phyloP scores from a whole-genome alignment of 1,139 yeast genomes.

The Geotrichum cucujoidarum region DNA sequence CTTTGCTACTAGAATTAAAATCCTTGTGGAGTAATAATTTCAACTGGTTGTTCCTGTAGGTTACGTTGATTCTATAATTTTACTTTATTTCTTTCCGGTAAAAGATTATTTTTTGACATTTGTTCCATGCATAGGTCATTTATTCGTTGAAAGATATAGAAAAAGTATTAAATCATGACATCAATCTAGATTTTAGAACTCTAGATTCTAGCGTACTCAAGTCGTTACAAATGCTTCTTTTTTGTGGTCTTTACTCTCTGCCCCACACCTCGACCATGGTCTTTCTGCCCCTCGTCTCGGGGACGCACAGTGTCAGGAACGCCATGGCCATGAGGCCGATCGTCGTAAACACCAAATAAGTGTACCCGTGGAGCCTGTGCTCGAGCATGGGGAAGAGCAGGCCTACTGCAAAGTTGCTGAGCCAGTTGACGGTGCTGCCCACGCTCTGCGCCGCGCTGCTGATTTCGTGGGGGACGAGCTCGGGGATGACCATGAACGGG shows the following conservation, averaged over 20 bases:
- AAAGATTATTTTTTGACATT: no score
- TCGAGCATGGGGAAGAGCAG: slow-evolving; percentile 72
- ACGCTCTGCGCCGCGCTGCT: slow-evolving; percentile 86
- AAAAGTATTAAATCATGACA: background rate
- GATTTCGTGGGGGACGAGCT: slow-evolving; percentile 74
- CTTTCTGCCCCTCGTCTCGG: slow-evolving; percentile 14
- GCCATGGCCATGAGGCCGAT: slow-evolving; percentile 11
- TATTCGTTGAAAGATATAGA: no score
- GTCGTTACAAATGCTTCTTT: no score
- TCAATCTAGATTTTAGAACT: no score
- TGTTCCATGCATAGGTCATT: no score
- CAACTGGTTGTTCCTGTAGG: no score
- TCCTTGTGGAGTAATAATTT: no score
- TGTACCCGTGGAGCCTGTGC: slow-evolving; percentile 63
- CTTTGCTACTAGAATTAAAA: no score
- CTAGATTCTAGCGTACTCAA: no score
- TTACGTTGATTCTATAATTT: no score
- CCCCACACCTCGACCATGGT: slow-evolving; percentile 18
- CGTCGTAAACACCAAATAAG: slow-evolving; percentile 68
- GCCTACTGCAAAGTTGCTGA: slow-evolving; percentile 72
- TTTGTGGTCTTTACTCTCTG: background rate
- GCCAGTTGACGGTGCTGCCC: slow-evolving; percentile 89
- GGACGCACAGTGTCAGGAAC: slow-evolving; percentile 9
- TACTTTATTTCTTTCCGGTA: no score
- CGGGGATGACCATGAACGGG: slow-evolving; percentile 86